These are phyloP conservation scores for Mortierella sp. DNA, from an alignment of 371 early-diverging fungal species.

Conservation along the genomic window DNA sequence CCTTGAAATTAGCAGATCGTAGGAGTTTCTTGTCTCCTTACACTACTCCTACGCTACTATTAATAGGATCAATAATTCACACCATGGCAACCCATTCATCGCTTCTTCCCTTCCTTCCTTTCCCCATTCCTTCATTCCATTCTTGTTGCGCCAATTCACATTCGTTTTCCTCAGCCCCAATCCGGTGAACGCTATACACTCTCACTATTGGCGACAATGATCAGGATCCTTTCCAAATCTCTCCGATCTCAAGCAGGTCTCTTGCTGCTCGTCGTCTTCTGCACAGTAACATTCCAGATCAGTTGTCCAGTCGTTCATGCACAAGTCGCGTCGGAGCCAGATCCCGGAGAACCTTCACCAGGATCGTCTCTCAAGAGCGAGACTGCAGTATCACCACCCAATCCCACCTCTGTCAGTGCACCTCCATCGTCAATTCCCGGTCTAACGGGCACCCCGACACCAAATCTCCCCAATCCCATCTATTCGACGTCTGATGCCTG, in stretches of 20 bases:
- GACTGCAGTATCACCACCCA: too few relatives aligned
- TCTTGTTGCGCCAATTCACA: too few relatives aligned
- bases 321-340: slow-evolving; percentile 13
- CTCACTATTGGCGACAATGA: slow-evolving; percentile 1
- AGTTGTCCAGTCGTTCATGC: slow-evolving; percentile 9
- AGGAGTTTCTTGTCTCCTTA: too few relatives aligned
- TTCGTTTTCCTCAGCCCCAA: neutral
- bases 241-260: neutral
- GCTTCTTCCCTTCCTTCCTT: slow-evolving; percentile 7
- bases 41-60: too few relatives aligned
- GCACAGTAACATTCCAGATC: slow-evolving; percentile 9
- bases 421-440: slow-evolving; percentile 1
- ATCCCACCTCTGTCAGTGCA: too few relatives aligned
- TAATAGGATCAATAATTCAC: too few relatives aligned
- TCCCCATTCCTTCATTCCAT: neutral
- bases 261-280: neutral
- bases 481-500: slow-evolving; percentile 34
- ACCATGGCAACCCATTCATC: neutral
- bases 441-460: neutral
- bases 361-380: neutral
- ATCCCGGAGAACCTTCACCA: neutral
- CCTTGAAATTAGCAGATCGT: too few relatives aligned
- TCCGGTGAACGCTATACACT: neutral
- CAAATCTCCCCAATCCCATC: slow-evolving; percentile 27
- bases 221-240: neutral